These are phyloP conservation scores for Fusarium sp. DNA, from an alignment of 2,329 filamentous ascomycete species.

Conservation along the genomic window DNA sequence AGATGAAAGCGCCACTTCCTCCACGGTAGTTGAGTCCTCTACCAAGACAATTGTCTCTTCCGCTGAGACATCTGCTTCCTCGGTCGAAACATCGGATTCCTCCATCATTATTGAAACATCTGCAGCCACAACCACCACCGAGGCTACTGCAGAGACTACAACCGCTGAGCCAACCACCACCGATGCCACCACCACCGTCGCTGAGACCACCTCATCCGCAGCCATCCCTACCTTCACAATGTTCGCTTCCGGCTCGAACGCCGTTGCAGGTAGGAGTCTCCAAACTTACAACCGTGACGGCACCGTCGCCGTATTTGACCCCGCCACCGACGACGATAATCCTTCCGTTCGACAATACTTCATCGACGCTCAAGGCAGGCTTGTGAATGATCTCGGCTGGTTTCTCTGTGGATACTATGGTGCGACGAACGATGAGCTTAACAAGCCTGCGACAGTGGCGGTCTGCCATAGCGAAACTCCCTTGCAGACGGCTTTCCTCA, in stretches of 20 bases:
- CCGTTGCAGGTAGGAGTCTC: not conserved
- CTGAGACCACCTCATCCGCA: not conserved
- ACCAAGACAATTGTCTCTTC: not conserved
- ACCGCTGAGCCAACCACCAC: not conserved
- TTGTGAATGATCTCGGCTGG: not conserved
- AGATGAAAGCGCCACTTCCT: not conserved
- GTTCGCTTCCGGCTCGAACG: not conserved
- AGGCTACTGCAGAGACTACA: not conserved
- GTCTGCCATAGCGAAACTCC: not conserved
- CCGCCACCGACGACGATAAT: not conserved
- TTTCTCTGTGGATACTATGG: not conserved
- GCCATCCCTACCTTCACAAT: not conserved
- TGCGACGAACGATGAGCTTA: accelerated
- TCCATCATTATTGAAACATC: not conserved
- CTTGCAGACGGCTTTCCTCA: not conserved
- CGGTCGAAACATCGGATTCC: accelerated
- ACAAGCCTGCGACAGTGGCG: not conserved
- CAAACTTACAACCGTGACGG: not conserved
- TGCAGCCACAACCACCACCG: not conserved
- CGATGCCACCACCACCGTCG: not conserved
- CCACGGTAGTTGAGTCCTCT: not conserved
- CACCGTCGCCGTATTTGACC: not conserved
- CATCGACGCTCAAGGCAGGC: not conserved
- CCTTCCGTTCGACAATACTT: not conserved
- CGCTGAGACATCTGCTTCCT: too few relatives aligned